These are phyloP conservation scores for Penicillium psychrofluorescens DNA, from an alignment of 495 filamentous ascomycete genomes.

Conservation along the genomic window DNA sequence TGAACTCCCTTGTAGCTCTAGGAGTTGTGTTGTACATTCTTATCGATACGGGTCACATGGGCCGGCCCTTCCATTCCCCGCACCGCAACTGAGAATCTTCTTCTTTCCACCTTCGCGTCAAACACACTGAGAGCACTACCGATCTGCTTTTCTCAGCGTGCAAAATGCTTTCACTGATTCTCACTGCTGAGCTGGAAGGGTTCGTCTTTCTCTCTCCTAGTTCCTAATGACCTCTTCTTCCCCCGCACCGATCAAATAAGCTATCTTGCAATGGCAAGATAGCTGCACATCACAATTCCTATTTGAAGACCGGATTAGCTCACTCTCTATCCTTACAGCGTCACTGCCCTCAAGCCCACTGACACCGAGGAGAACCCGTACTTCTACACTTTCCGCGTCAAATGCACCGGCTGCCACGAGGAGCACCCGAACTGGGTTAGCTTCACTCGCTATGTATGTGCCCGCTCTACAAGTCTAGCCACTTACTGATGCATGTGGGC, in stretches of 20 bases:
- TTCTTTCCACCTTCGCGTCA: background rate
- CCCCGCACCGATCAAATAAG: background rate
- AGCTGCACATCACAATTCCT: too few species aligned
- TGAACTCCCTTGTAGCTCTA: too few species aligned
- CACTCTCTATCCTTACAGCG: conserved; percentile 42
- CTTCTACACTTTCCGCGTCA: conserved; percentile 93
- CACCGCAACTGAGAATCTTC: background rate
- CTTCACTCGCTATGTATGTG: conserved; percentile 80
- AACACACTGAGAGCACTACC: background rate
- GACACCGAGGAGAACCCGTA: conserved; percentile 77
- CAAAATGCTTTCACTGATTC: conserved; percentile 69
- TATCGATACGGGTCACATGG: too few species aligned
- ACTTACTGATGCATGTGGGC: background rate
- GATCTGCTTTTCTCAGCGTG: background rate
- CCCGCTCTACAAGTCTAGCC: background rate
- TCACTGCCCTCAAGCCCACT: conserved; percentile 78
- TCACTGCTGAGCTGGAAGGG: conserved; percentile 76
- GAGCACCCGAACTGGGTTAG: conserved; percentile 80
- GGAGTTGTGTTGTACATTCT: too few species aligned
- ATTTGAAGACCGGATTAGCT: background rate
- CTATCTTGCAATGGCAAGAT: too few species aligned
- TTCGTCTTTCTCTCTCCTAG: conserved; percentile 21
- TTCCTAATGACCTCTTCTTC: background rate
- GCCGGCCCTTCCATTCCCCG: background rate
- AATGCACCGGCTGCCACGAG: conserved; percentile 93